A percentile compares a stretch with the other conserved stretches of the same genome.
phyloP scores from a whole-genome alignment of 192 early-diverging fungal species.

The Allomyces javanicus region DNA sequence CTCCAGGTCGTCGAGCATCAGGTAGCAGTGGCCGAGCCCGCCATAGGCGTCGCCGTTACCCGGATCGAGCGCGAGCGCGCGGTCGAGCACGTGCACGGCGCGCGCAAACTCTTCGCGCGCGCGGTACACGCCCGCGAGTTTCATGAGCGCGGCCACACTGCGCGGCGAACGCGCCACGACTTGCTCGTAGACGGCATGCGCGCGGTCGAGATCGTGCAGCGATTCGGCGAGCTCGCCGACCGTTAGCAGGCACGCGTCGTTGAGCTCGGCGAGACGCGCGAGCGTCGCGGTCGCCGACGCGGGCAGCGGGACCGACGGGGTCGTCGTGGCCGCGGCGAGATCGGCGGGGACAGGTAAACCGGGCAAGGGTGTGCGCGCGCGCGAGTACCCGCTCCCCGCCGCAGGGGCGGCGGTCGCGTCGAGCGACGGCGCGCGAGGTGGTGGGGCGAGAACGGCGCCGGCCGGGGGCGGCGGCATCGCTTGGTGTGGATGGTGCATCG shows the following conservation, averaged over 20 bases:
- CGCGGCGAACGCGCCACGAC: neutral
- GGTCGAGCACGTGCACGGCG: no score
- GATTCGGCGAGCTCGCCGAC: neutral
- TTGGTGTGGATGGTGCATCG: neutral
- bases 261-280: no score
- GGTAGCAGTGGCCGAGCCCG: slow-evolving; percentile 66
- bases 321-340: neutral
- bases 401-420: neutral
- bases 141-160: neutral
- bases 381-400: neutral
- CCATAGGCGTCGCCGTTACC: neutral
- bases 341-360: neutral
- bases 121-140: neutral
- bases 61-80: neutral
- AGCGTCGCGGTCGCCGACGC: no score
- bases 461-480: neutral
- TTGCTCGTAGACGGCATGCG: neutral
- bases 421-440: no score
- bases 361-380: neutral
- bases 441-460: no score
- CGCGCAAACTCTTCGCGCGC: neutral
- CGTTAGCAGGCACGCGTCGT: neutral
- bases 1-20: slow-evolving; percentile 89
- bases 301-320: neutral
- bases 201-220: neutral